These are phyloP conservation scores for Penicillium brevicompactum DNA, from an alignment of 2,329 filamentous ascomycete genomes.

Conservation along the genomic window DNA sequence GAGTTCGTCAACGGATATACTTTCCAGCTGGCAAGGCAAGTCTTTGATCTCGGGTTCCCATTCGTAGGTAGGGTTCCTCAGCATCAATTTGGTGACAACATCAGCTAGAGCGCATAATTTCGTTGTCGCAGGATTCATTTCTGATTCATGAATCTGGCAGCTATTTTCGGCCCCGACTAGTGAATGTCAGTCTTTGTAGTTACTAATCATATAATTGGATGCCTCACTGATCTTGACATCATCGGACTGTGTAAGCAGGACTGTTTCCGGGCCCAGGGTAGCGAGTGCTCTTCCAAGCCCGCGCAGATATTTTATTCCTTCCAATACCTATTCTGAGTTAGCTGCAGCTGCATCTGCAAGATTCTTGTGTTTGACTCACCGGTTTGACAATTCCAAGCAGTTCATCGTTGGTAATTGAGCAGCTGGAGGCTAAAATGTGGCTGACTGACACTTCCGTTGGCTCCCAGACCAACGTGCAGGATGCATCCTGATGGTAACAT, in stretches of 20 bases:
- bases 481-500: too few species aligned
- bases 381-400: neutral
- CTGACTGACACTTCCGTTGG: slow-evolving; percentile 11
- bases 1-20: neutral
- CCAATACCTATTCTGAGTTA: neutral
- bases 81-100: slow-evolving; percentile 11
- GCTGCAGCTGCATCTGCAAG: neutral
- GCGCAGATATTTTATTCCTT: slow-evolving; percentile 2
- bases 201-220: neutral
- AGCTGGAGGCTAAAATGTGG: slow-evolving; percentile 7
- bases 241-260: slow-evolving; percentile 6
- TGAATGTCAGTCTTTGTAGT: neutral
- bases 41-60: slow-evolving; percentile 4
- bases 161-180: slow-evolving; percentile 11
- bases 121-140: slow-evolving; percentile 10
- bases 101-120: slow-evolving; percentile 12
- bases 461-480: too few species aligned
- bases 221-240: slow-evolving; percentile 8
- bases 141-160: slow-evolving; percentile 6
- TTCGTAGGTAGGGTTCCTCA: slow-evolving; percentile 1
- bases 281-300: slow-evolving; percentile 7
- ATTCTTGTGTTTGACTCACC: neutral
- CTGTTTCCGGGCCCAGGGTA: slow-evolving; percentile 4
- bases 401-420: slow-evolving; percentile 5
- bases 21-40: slow-evolving; percentile 1